phyloP scores from a whole-genome alignment of 2,329 filamentous ascomycete species.

The Xylaria digitata region DNA sequence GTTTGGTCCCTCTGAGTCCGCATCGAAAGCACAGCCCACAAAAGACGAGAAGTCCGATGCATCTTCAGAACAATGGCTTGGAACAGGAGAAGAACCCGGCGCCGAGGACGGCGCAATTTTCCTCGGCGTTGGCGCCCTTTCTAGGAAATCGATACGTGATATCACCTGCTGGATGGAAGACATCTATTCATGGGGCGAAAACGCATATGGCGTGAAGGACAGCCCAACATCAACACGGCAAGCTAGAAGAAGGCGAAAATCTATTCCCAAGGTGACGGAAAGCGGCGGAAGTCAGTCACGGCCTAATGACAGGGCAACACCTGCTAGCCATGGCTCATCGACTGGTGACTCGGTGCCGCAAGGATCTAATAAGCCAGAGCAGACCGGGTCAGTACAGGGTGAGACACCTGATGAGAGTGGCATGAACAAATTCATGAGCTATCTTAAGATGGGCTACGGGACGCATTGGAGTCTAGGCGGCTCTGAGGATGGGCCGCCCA shows the following conservation, averaged over 20 bases:
- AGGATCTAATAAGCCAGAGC: constrained; percentile 19
- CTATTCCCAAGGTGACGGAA: constrained; percentile 30
- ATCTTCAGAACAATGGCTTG: constrained; percentile 73
- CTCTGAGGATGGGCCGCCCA: constrained; percentile 37
- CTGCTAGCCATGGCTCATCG: constrained; percentile 19
- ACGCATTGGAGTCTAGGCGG: constrained; percentile 70
- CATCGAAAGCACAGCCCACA: constrained; percentile 49
- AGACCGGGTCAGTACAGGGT: constrained; percentile 18
- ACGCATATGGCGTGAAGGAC: constrained; percentile 85
- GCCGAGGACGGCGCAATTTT: constrained; percentile 88
- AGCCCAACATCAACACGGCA: constrained; percentile 76
- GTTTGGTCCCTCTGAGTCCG: constrained; percentile 68
- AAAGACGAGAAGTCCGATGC: constrained; percentile 43
- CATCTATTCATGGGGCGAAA: constrained; percentile 83
- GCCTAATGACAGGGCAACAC: constrained; percentile 24
- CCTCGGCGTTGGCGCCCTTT: constrained; percentile 79
- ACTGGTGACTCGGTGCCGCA: constrained; percentile 25
- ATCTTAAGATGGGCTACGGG: constrained; percentile 74
- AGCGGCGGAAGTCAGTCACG: constrained; percentile 4
- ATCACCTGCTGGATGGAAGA: constrained; percentile 89
- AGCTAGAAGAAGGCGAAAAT: constrained; percentile 55
- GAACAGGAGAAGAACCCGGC: constrained; percentile 73
- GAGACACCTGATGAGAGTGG: constrained; percentile 52
- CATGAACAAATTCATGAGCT: constrained; percentile 69
- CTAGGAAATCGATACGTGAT: constrained; percentile 75